phyloP scores from a whole-genome alignment of 2,329 filamentous ascomycete species.

The Botryotinia calthae region DNA sequence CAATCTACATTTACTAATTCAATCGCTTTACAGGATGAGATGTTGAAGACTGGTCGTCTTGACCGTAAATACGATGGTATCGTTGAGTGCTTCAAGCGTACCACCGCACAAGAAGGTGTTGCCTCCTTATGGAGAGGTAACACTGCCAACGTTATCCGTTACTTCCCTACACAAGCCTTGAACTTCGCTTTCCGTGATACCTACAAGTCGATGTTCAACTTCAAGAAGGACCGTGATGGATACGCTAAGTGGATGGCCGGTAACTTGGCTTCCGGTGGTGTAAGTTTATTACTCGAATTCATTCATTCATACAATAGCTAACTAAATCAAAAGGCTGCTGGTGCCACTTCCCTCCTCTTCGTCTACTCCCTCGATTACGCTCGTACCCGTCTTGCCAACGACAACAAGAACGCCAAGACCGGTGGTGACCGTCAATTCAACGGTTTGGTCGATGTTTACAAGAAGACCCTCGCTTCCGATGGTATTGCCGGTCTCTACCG shows the following conservation, averaged over 20 bases:
- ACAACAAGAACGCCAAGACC: conserved; percentile 97
- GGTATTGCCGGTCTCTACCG: conserved; percentile 99
- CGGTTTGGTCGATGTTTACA: conserved; percentile 98
- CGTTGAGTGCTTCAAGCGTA: conserved; percentile 91
- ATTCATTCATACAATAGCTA: conserved; percentile 10
- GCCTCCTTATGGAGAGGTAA: conserved; percentile 98
- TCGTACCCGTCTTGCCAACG: conserved; percentile 99
- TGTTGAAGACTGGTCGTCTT: conserved; percentile 98
- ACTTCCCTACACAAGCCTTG: conserved; percentile 99
- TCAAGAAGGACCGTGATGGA: conserved; percentile 99
- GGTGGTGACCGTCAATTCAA: conserved; percentile 99
- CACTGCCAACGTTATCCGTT: conserved; percentile 99
- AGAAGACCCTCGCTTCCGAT: conserved; percentile 98
- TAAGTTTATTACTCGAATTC: conserved; percentile 51
- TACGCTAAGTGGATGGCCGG: conserved; percentile 99
- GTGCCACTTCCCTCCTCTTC: conserved; percentile 99
- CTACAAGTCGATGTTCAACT: conserved; percentile 99
- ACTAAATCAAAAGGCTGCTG: conserved; percentile 64
- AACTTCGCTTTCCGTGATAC: conserved; percentile 99
- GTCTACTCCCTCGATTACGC: conserved; percentile 99
- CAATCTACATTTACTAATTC: conserved; percentile 26
- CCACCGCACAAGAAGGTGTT: conserved; percentile 85
- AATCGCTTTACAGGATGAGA: conserved; percentile 77
- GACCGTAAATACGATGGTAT: conserved; percentile 97
- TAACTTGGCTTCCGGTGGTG: conserved; percentile 99